Conservation (phyloP, 1,284 basidiomycete species). For the Trichosporon sp. region DNA sequence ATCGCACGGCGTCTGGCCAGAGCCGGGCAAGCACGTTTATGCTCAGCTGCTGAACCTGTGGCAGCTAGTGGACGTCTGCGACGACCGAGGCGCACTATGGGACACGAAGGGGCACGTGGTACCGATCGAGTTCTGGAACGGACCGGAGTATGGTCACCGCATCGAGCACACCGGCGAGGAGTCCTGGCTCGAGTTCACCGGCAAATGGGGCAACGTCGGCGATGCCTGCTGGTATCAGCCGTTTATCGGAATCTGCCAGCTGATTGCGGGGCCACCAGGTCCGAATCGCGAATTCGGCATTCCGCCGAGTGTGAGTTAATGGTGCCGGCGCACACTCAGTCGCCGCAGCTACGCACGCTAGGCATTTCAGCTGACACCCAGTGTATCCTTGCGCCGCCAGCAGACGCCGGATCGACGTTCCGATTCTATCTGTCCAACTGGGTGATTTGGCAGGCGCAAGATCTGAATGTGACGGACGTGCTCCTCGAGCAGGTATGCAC, state of each 20-base stretch:
- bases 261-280: slow-evolving; percentile 35
- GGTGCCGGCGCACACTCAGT: too few species aligned
- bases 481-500: slow-evolving; percentile 39
- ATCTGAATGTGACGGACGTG: slow-evolving; percentile 22
- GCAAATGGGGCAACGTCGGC: slow-evolving; percentile 41
- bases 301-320: slow-evolving; percentile 36
- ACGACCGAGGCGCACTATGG: slow-evolving; percentile 42
- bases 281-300: slow-evolving; percentile 38
- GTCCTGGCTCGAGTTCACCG: slow-evolving; percentile 39
- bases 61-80: slow-evolving; percentile 39
- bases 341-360: too few species aligned
- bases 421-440: slow-evolving; percentile 28
- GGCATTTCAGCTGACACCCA: slow-evolving; percentile 9
- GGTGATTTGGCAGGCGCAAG: slow-evolving; percentile 8
- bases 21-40: slow-evolving; percentile 39
- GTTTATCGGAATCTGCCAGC: slow-evolving; percentile 36
- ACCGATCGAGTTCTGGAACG: slow-evolving; percentile 35
- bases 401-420: slow-evolving; percentile 19
- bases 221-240: slow-evolving; percentile 40
- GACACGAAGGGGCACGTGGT: slow-evolving; percentile 38
- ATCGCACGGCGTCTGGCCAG: slow-evolving; percentile 43
- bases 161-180: slow-evolving; percentile 25
- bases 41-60: slow-evolving; percentile 31
- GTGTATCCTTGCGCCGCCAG: slow-evolving; percentile 31
- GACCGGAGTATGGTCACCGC: slow-evolving; percentile 18